Conservation (phyloP, 2,329 filamentous ascomycete genomes). For the Sclerotinia sclerotiorum region DNA sequence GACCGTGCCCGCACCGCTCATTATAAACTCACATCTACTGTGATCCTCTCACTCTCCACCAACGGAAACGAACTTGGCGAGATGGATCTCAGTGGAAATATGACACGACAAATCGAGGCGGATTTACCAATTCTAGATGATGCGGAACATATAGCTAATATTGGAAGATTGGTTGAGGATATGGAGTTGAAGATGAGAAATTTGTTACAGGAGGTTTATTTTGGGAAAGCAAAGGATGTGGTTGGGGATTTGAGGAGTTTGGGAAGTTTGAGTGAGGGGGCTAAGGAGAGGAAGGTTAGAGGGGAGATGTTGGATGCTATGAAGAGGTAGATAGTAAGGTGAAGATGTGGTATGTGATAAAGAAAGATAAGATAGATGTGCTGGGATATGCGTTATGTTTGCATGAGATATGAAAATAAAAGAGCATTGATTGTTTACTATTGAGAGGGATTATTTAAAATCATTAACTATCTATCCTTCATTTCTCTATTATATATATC, state of each 20-base stretch:
- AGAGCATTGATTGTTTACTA: conserved; percentile 3
- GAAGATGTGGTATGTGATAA: too few species aligned
- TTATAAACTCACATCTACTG: conserved; percentile 96
- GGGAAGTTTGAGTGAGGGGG: conserved; percentile 78
- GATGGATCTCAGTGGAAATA: conserved; percentile 93
- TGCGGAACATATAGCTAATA: conserved; percentile 91
- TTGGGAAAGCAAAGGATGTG: conserved; percentile 98
- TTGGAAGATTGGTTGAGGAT: conserved; percentile 91
- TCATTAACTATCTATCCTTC: not conserved
- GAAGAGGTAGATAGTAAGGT: conserved; percentile 34
- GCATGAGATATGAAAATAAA: conserved; percentile 20
- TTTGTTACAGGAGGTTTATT: conserved; percentile 96
- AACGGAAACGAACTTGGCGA: conserved; percentile 68
- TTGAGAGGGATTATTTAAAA: not conserved
- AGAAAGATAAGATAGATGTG: not conserved
- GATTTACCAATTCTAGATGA: conserved; percentile 88
- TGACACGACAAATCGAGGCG: conserved; percentile 94
- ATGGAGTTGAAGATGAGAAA: conserved; percentile 99
- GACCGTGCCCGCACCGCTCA: conserved; percentile 89
- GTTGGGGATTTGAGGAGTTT: conserved; percentile 92
- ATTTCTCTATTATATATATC: not conserved
- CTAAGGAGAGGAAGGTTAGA: conserved; percentile 80
- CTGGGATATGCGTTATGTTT: conserved; percentile 15
- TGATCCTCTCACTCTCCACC: conserved; percentile 84
- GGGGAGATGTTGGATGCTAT: conserved; percentile 77